Percentiles rank a stretch among this genome's conserved stretches.
Evolutionary conservation across 2,329 filamentous ascomycete species (phyloP).

Genomic region (Aphanoascus verrucosus): DNA sequence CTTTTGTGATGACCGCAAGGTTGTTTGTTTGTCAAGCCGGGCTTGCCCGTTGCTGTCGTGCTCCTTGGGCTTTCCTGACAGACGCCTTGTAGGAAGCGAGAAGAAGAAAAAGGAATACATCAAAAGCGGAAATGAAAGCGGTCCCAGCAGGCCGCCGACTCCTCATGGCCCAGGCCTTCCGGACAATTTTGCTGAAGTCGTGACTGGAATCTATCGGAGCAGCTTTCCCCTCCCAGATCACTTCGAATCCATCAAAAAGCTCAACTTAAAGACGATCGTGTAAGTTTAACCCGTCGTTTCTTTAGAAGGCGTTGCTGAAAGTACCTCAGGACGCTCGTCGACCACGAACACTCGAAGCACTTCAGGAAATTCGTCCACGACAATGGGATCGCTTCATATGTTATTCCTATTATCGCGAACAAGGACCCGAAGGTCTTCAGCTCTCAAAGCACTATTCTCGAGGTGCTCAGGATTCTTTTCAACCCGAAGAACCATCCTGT

Average conservation of each 20-base stretch:
- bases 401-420: conserved; percentile 75
- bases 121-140: conserved; percentile 14
- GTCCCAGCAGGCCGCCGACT: conserved; percentile 23
- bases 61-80: neutral
- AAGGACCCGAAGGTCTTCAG: conserved; percentile 62
- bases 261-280: conserved; percentile 71
- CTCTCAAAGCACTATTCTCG: conserved; percentile 54
- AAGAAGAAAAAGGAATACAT: conserved; percentile 13
- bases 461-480: conserved; percentile 60
- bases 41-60: neutral
- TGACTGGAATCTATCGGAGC: conserved; percentile 67
- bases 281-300: conserved; percentile 34
- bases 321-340: conserved; percentile 48
- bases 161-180: conserved; percentile 37
- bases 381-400: conserved; percentile 59
- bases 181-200: conserved; percentile 65
- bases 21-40: no score
- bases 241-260: conserved; percentile 55
- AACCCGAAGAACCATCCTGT: conserved; percentile 66
- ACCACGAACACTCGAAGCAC: conserved; percentile 45
- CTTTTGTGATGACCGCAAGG: neutral
- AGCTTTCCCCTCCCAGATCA: conserved; percentile 65
- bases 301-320: conserved; percentile 5
- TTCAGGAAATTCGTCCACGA: conserved; percentile 51
- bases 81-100: neutral